Conservation (phyloP, 495 filamentous ascomycete genomes). For the Penicillium coprophilum region DNA sequence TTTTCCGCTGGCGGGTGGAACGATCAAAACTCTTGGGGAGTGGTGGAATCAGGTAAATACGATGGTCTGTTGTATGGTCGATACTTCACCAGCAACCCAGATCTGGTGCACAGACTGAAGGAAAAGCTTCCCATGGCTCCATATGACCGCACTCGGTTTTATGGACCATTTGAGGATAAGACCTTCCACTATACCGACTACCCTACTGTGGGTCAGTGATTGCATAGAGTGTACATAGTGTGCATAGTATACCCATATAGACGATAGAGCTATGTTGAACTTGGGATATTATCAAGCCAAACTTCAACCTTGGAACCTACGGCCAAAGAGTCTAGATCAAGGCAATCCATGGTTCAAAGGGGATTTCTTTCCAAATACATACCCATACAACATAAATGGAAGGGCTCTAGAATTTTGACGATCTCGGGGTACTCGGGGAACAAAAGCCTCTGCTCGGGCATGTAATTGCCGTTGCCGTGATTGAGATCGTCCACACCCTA, state of each 20-base stretch:
- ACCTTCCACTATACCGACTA: conserved; percentile 36
- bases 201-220: conserved; percentile 13
- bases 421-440: no score
- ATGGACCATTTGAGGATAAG: conserved; percentile 46
- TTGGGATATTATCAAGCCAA: background rate
- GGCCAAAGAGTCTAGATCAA: background rate
- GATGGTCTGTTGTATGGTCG: conserved; percentile 56
- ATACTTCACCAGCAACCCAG: conserved; percentile 67
- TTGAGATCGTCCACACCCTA: no score
- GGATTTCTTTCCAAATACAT: background rate
- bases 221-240: background rate
- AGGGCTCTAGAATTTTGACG: no score
- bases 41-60: conserved; percentile 43
- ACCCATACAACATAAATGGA: no score
- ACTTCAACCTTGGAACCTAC: background rate
- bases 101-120: conserved; percentile 59
- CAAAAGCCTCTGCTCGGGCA: no score
- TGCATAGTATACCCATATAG: background rate
- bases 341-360: background rate
- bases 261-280: background rate
- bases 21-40: conserved; percentile 46
- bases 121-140: conserved; percentile 51
- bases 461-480: no score
- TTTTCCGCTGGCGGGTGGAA: conserved; percentile 50
- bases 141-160: conserved; percentile 62